Evolutionary conservation across 257 asterid genomes (phyloP), one percentile per base, ranked within the genome.

Genomic region (Solanum ossicruentum): DNA sequence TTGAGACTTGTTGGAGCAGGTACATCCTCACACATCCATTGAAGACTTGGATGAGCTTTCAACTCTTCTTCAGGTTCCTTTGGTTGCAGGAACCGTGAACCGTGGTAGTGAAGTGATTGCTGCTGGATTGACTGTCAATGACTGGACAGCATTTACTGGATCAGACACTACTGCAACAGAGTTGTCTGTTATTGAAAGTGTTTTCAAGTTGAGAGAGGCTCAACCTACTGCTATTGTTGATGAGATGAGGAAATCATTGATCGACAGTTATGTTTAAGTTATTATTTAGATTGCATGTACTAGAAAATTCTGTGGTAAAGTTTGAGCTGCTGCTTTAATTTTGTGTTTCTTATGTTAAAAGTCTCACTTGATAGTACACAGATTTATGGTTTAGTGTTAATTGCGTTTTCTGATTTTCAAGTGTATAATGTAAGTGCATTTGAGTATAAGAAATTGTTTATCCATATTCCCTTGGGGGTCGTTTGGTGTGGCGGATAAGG

Each of bases 61-160:
- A 10, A 93, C 98, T 16, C 98, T 96, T 80, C 98, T 94, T 77
- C 98, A 94, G 86, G 98, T 94, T 78, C 98, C 98, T 12, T 85
- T 96, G 89, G 99, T 92, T 83, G 98, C 97, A 0, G 98, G 98
- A 57, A 92, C 98, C 8, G 95, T 96, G 85, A 95, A 95, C 63
- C 98, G 98, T 26, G 99, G 99, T 45, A 93, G 96, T 84, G 98
- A 93, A 83, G 98, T 93, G 49, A 87, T 95, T 75, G 97, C 90
- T 60, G 98, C 96, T 36, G 99, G 98, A 45, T 83, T 95, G 91
- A 83, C 89, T 0, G 98, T 93, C 15, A 95, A 95, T 78, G 98
- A 95, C 89, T 95, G 98, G 98, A 92, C 97, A 0, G 99, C 96
- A 3, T 95, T 95, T 87, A 94, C 98, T 65, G 99, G 98, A n/a